Percentiles rank a stretch among this genome's conserved stretches.
Evolutionary conservation across 805 yeast species (phyloP).

Genomic region (Nakazawaea populi): DNA sequence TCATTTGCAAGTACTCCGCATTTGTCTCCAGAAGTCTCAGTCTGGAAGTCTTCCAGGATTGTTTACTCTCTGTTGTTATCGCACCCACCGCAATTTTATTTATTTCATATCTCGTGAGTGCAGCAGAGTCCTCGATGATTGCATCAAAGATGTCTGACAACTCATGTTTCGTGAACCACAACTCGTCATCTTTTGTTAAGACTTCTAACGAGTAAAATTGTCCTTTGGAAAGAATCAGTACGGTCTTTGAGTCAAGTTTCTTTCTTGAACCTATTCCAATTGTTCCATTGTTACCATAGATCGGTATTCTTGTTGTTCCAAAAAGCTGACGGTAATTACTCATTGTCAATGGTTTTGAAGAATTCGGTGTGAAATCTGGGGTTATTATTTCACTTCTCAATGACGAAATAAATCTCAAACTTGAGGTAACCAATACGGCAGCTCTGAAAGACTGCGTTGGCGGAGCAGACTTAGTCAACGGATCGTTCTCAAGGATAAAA

Average conservation of each 20-base stretch:
- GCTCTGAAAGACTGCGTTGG: conserved; percentile 67
- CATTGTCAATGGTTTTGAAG: conserved; percentile 56
- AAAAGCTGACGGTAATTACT: conserved; percentile 59
- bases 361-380: conserved; percentile 52
- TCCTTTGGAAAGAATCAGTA: conserved; percentile 43
- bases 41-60: conserved; percentile 43
- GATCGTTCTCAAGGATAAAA: conserved; percentile 69
- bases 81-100: conserved; percentile 46
- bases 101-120: conserved; percentile 29
- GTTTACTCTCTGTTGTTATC: conserved; percentile 46
- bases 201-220: conserved; percentile 48
- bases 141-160: conserved; percentile 35
- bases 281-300: conserved; percentile 23
- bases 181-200: conserved; percentile 28
- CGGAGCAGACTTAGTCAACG: conserved; percentile 45
- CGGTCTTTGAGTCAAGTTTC: conserved; percentile 36
- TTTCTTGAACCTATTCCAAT: conserved; percentile 34
- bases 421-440: conserved; percentile 58
- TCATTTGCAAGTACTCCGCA: conserved; percentile 25
- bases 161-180: conserved; percentile 52
- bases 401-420: conserved; percentile 59
- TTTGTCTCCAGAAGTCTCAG: conserved; percentile 34
- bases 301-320: conserved; percentile 60
- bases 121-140: conserved; percentile 33
- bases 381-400: conserved; percentile 47